Percentiles rank a stretch among this genome's conserved stretches.
These are phyloP conservation scores for Fraxinus albicans DNA, from an alignment of 305 asterid genomes.

Conservation along the genomic window DNA sequence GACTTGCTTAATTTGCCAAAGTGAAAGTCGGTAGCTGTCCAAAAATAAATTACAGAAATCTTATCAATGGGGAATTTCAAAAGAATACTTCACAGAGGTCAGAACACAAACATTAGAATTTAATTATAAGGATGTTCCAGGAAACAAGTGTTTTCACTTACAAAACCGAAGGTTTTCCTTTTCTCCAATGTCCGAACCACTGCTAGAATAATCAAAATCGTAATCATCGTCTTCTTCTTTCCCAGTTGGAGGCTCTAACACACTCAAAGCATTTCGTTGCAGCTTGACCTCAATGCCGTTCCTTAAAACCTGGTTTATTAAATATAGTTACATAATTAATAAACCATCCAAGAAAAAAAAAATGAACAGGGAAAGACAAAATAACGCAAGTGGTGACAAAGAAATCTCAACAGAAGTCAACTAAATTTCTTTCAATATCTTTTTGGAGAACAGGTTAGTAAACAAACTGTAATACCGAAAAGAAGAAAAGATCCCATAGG, in stretches of 20 bases:
- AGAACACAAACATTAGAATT: neutral
- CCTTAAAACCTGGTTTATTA: conserved; percentile 64
- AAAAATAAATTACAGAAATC: conserved; percentile 8
- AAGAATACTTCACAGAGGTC: neutral
- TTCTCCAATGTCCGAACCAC: conserved; percentile 75
- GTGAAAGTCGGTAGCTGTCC: conserved; percentile 65
- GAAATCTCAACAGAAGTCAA: neutral
- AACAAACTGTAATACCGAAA: neutral
- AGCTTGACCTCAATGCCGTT: conserved; percentile 95
- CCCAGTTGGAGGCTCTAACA: conserved; percentile 90
- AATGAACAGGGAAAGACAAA: neutral
- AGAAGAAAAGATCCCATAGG: neutral
- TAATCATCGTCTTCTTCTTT: conserved; percentile 71
- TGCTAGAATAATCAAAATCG: conserved; percentile 71
- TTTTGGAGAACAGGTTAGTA: neutral
- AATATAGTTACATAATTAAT: conserved; percentile 5
- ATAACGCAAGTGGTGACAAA: neutral
- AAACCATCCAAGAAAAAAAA: neutral
- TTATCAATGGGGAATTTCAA: neutral
- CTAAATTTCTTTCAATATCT: neutral
- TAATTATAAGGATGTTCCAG: neutral
- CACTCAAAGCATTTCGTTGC: conserved; percentile 92
- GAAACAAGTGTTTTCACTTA: conserved; percentile 32
- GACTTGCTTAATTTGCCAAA: conserved; percentile 75
- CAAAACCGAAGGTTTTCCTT: conserved; percentile 60